Conservation (phyloP, 805 yeast species). For the Kuraishia cidri region DNA sequence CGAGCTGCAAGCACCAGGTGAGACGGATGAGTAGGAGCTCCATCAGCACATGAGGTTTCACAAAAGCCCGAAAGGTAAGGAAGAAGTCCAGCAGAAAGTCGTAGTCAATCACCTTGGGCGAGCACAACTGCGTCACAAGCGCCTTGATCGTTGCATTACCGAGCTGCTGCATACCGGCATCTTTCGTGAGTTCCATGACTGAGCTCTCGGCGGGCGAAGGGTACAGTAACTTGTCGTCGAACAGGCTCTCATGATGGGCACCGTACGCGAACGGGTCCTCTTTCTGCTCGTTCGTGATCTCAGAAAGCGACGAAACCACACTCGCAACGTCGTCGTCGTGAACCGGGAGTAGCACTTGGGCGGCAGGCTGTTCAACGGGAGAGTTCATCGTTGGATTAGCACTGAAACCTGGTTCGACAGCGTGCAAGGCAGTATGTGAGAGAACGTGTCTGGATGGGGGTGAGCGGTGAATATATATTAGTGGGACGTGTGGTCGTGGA, state of each 20-base stretch:
- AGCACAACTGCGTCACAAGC: slow-evolving; percentile 52
- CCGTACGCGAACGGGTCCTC: slow-evolving; percentile 1
- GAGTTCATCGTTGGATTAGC: too few relatives aligned
- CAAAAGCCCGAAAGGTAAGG: slow-evolving; percentile 69
- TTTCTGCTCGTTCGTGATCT: too few relatives aligned
- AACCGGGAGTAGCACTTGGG: too few relatives aligned
- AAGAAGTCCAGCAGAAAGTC: slow-evolving; percentile 78
- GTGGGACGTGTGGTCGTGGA: too few relatives aligned
- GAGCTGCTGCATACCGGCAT: neutral
- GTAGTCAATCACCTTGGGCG: slow-evolving; percentile 71
- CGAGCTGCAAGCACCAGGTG: slow-evolving; percentile 56
- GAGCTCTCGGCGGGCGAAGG: neutral
- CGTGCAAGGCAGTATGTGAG: neutral
- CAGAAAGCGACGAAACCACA: neutral
- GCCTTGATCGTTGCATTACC: slow-evolving; percentile 11
- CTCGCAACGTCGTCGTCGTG: too few relatives aligned
- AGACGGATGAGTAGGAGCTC: slow-evolving; percentile 55
- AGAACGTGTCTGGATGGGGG: neutral
- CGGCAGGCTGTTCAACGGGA: too few relatives aligned
- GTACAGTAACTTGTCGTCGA: neutral
- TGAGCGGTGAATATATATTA: too few relatives aligned
- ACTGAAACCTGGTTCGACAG: too few relatives aligned
- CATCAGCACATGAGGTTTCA: slow-evolving; percentile 48
- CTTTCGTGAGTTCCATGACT: neutral
- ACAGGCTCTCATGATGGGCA: neutral